These are phyloP conservation scores for Neonectria magnoliae DNA, from an alignment of 2,329 filamentous ascomycete genomes.

Conservation along the genomic window DNA sequence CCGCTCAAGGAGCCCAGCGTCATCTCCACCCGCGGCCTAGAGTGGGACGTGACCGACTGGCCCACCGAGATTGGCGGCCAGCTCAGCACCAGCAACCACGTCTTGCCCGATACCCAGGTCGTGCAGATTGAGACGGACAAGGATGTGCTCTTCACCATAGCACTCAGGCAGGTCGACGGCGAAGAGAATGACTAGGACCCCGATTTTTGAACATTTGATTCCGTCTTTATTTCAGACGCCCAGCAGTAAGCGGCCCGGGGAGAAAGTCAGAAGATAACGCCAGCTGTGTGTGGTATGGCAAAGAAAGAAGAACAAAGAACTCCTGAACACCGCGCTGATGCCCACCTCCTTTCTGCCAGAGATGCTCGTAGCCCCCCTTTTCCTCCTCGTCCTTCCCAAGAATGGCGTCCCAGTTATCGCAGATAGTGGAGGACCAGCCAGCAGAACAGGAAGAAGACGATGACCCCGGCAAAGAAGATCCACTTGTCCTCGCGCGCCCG, in stretches of 20 bases:
- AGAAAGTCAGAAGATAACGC: not conserved
- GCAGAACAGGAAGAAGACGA: conserved; percentile 90
- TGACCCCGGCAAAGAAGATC: conserved; percentile 91
- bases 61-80: conserved; percentile 77
- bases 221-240: not conserved
- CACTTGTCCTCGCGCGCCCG: conserved; percentile 95
- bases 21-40: conserved; percentile 83
- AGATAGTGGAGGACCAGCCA: conserved; percentile 90
- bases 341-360: conserved; percentile 29
- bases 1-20: conserved; percentile 80
- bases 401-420: conserved; percentile 50
- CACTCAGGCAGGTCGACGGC: conserved; percentile 57
- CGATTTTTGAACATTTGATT: conserved; percentile 4
- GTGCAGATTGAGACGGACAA: conserved; percentile 71
- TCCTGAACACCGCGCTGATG: conserved; percentile 45
- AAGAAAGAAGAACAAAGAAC: conserved; percentile 32
- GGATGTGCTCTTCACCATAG: conserved; percentile 79
- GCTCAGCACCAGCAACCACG: conserved; percentile 84
- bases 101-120: conserved; percentile 65
- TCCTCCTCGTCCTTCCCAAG: conserved; percentile 4
- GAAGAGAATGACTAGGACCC: conserved; percentile 46
- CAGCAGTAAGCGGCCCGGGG: not conserved
- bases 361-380: conserved; percentile 17
- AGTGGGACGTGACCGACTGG: conserved; percentile 93
- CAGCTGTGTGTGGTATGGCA: conserved; percentile 26